Conservation (phyloP, 2,329 filamentous ascomycete genomes). For the Fusarium fujikuroi region DNA sequence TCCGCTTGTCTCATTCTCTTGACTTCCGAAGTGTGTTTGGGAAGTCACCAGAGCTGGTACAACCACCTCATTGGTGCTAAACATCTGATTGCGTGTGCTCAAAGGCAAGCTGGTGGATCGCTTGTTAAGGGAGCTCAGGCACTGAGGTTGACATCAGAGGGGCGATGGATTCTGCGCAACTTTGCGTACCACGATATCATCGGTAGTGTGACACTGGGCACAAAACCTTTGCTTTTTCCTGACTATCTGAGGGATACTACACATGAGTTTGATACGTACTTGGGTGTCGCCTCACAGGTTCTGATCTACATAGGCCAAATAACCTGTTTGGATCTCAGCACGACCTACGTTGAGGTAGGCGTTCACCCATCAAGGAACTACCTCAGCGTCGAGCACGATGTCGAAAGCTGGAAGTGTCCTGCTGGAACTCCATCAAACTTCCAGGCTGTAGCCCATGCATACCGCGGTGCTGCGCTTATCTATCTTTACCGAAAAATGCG, state of each 20-base stretch:
- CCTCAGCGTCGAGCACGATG: background rate
- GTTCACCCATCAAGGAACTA: rapidly evolving
- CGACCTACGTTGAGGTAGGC: background rate
- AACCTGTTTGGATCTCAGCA: background rate
- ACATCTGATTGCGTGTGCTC: background rate
- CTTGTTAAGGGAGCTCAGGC: background rate
- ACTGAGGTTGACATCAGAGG: background rate
- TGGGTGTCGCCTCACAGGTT: background rate
- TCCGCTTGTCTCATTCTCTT: background rate
- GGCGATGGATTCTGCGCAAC: background rate
- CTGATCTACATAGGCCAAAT: background rate
- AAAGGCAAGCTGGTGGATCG: background rate
- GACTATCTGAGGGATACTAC: background rate
- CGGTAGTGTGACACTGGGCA: background rate
- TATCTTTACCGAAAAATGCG: background rate
- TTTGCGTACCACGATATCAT: background rate
- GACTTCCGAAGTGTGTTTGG: background rate
- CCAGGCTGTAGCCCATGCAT: too few species aligned
- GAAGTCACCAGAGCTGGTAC: background rate
- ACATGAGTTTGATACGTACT: background rate
- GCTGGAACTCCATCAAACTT: background rate
- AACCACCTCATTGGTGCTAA: background rate
- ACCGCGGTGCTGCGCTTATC: background rate
- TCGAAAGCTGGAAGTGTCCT: background rate
- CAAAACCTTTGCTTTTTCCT: background rate